Conservation (phyloP, 495 filamentous ascomycete species). For the Hypoxylon intermedium region DNA sequence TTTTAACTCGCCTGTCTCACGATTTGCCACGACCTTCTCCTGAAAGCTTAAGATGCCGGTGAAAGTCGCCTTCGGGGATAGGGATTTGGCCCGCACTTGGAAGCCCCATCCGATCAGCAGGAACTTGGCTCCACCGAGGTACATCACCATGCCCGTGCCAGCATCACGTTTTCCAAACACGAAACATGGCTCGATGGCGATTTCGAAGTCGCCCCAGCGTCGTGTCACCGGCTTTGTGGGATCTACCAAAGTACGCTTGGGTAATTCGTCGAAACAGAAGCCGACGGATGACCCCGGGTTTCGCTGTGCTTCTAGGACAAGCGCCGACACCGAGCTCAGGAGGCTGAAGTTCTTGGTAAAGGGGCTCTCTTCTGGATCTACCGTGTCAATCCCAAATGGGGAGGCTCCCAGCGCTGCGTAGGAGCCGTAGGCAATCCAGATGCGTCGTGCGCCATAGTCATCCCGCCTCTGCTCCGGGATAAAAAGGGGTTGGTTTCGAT, state of each 20-base stretch:
- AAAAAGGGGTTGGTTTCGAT: conserved; percentile 56
- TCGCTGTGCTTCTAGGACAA: conserved; percentile 53
- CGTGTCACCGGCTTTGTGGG: conserved; percentile 34
- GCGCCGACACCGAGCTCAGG: conserved; percentile 42
- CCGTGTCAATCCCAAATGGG: conserved; percentile 58
- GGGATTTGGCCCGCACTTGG: conserved; percentile 46
- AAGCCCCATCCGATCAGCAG: conserved; percentile 59
- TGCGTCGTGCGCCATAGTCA: conserved; percentile 54
- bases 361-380: conserved; percentile 43
- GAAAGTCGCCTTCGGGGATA: conserved; percentile 43
- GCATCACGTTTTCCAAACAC: conserved; percentile 55
- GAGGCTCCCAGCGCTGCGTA: conserved; percentile 52
- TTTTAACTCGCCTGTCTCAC: conserved; percentile 47
- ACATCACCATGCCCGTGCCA: conserved; percentile 57
- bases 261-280: conserved; percentile 57
- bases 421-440: conserved; percentile 54
- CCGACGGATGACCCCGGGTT: conserved; percentile 48
- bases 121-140: conserved; percentile 43
- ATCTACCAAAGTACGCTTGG: neutral
- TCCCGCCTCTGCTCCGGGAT: conserved; percentile 60
- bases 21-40: conserved; percentile 49
- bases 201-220: conserved; percentile 41
- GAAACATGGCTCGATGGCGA: conserved; percentile 54
- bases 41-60: conserved; percentile 53
- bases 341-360: conserved; percentile 53